Base-by-base conservation (phyloP, 2,329 filamentous ascomycete genomes). In the Hyphodiscus sp. region DNA sequence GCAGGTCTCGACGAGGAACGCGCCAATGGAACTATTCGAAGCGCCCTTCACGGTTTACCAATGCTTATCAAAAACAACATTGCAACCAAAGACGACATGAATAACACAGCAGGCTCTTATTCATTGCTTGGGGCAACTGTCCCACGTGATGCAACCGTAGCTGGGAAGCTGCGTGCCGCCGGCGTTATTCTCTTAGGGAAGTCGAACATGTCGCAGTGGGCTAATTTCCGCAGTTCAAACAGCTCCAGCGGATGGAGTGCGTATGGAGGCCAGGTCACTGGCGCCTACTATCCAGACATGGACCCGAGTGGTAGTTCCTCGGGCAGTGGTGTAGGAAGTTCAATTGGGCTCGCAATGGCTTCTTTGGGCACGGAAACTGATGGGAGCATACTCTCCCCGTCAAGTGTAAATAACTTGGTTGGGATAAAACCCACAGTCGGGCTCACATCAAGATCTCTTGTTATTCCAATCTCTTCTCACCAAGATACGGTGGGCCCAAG, bases 401-500 rank as follows among this genome's bases (percentile, higher is more conserved):
- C 72, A 0, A 62, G 68, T 44, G 49, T 57, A 5, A 86, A 80
- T 69, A 85, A 84, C 53, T 65, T 87, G 1, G 83, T 86, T 0
- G 85, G 82, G 1, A 82, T 89, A 65, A 85, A 84, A 64, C 82
- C 84, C 1, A 85, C 82, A 0, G 80, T 86, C 1, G 85, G 84
- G 0, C 71, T 87, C 2, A 86, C 79, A 0, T 83, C 80, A 1
- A 72, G 81, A 15, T 70, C 77, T 55, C 72, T 85, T 4, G 84
- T 87, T 1, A 79, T 89, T 11, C 86, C 86, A 0, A 81, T 89
- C 3, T 80, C 76, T 2, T 68, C 76, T 30, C 77, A 82, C 60
- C 82, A 86, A 61, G 86, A 90, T 61, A 84, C 79, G 0, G 73
- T 88, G 0, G 86, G 86, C 41, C 49, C 54, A 19, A 81, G 33